Evolutionary conservation across 768 basidiomycete species (phyloP), one percentile per base, ranked within the genome.

Genomic region (Arthromyces matolae): DNA sequence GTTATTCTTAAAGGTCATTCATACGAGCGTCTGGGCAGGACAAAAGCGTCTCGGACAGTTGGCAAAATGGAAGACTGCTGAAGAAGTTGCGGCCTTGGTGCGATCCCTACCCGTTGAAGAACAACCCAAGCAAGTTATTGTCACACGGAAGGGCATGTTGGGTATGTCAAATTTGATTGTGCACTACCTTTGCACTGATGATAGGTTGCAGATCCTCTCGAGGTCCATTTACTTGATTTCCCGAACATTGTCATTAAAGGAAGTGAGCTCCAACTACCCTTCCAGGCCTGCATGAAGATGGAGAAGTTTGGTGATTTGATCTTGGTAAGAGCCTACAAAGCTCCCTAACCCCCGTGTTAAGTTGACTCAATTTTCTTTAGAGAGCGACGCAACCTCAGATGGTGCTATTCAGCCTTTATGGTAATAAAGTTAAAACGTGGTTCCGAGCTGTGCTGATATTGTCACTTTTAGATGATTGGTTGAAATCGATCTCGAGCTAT

Each of bases 221-320:
- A 98, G 75, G 96, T 98, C 50, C 96, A 98, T 65, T 80, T 98
- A 66, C 84, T 99, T 53, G 96, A 99, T 71, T 99, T 99, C 86
- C 96, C 96, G 42, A 99, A 99, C 70, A 99, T 99, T 56, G 96
- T 99, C 68, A 99, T 99, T 77, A 98, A 98, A 72, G 96, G 96
- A 49, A 93, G 90, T 56, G 96, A 99, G 66, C 75, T 99, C 39
- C 96, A 99, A 60, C 73, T 98, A 48, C 96, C 96, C 0, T 99
- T 99, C 93, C 95, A 98, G 70, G 95, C 96, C 13, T 95, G 93
- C 59, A 93, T 99, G 91, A 98, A 98, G 77, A 94, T 98, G 87
- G 96, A 99, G 79, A 97, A 98, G 70, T 98, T 99, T 57, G 96
- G 96, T 72, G 96, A 99, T 65, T 74, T 99, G 52, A 97, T 97